Evolutionary conservation across 306 rosid species (phyloP), one percentile per base, ranked within the genome.

Genomic region (Echinosophora koreensis): DNA sequence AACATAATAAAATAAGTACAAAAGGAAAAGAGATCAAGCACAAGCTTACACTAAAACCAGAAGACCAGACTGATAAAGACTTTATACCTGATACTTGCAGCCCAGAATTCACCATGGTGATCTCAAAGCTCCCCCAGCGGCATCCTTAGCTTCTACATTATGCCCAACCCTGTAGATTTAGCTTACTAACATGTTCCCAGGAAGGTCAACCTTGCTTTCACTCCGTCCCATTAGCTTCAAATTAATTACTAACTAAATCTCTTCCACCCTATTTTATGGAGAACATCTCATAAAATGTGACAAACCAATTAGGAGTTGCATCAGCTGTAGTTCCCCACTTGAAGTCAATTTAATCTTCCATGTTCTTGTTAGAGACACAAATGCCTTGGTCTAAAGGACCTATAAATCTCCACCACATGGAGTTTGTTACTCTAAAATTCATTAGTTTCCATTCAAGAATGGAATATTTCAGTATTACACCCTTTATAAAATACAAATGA

Each of bases 51-150:
- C 4, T 49, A 17, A 77, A 61, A 41, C 28, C 79, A 71, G 67
- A 81, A 56, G 67, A 42, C 50, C 27, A 60, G 41, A 61, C 16
- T 22, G 75, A 80, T 59, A 34, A 76, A 30, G 35, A 64, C 50
- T 67, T 5, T 57, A 70, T 80, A 89, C 98, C 85, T 84, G 72
- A 73, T 94, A 92, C 69, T 74, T 85, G 83, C 97, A 95, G 41
- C 97, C 97, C n/a, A 95, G 82, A 66, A 97, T 95, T 97, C 98
- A 95, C 97, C 98, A 90, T 30, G 97, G 97, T 67, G 97, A 90
- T 72, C 88, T 92, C 82, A 94, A 82, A 74, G 98, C 97, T 27
- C 93, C 97, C 79, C 97, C 84, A 39, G 97, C 97, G 62, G 97
- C 98, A 74, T 95, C 97, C 81, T 89, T 95, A 61, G 97, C 95